Evolutionary conservation across 257 asterid species (phyloP), one percentile per base, ranked within the genome.

Genomic region (Solanum pinnatisectum): DNA sequence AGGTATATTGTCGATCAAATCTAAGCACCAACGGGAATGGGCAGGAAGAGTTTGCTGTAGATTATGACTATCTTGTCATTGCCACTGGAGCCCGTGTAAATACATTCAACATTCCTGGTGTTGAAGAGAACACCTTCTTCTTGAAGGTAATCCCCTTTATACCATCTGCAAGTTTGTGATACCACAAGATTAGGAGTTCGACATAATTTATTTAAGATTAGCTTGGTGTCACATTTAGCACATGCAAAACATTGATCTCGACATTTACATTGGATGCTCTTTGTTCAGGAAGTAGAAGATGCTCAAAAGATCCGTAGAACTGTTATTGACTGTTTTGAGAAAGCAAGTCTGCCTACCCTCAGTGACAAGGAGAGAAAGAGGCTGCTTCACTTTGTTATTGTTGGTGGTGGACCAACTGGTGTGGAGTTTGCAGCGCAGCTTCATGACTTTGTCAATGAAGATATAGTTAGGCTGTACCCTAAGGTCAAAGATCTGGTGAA

Each of bases 341-440:
- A 90, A 91, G 99, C 99, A 44, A 93, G 93, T 89, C 78, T 96
- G 90, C 98, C 98, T 52, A 94, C 88, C 84, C 93, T 97, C 79
- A 94, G 93, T 89, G 97, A 96, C 77, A 97, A 97, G 92, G 99
- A 95, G 91, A 95, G 95, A 87, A 92, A 92, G 92, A 92, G 89
- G 78, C 90, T 97, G 90, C 99, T 97, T 92, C 99, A 97, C 89
- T 97, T 97, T 87, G 98, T 97, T 74, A 93, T 97, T 83, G 98
- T 97, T 89, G 99, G 98, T 91, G 99, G 99, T 89, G 99, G 99
- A 67, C 98, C 99, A 70, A 92, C 98, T 7, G 99, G 99, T 52
- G 95, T 93, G 90, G 95, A 93, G 91, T 92, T 93, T 88, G 96
- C 99, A 4, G 99, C 98, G 1, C 98, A 95, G 89, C 98, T 96